phyloP scores from a whole-genome alignment of 768 basidiomycete genomes.

The Xerocomellus amylosporus region DNA sequence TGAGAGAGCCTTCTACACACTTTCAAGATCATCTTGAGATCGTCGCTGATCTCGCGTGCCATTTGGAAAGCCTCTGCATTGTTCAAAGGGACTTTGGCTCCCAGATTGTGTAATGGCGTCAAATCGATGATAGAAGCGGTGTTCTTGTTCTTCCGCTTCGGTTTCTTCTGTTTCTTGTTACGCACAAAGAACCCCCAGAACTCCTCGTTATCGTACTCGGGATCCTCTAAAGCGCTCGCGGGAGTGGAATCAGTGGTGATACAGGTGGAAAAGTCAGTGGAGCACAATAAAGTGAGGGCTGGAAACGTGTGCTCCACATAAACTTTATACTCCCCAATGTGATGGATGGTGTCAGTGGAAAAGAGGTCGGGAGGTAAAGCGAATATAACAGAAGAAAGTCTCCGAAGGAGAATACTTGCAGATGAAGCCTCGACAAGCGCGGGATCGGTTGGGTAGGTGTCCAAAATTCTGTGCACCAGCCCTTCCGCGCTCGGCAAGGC shows the following conservation, averaged over 20 bases:
- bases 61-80: slow-evolving; percentile 16
- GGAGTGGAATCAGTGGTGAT: neutral
- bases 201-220: slow-evolving; percentile 1
- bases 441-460: slow-evolving; percentile 31
- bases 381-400: slow-evolving; percentile 26
- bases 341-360: slow-evolving; percentile 5
- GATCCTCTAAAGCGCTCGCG: neutral
- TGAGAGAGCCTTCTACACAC: slow-evolving; percentile 13
- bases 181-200: slow-evolving; percentile 3
- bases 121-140: slow-evolving; percentile 20
- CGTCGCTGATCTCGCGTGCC: slow-evolving; percentile 13
- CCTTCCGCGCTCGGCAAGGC: slow-evolving; percentile 10
- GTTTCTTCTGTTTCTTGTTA: slow-evolving; percentile 31
- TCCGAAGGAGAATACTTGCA: slow-evolving; percentile 20
- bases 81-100: slow-evolving; percentile 25
- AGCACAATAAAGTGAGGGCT: slow-evolving; percentile 18
- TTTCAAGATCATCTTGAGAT: slow-evolving; percentile 30
- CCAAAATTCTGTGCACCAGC: slow-evolving; percentile 31
- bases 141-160: slow-evolving; percentile 17
- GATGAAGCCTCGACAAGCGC: slow-evolving; percentile 22
- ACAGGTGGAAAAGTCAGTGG: slow-evolving; percentile 7
- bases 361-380: slow-evolving; percentile 21
- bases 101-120: slow-evolving; percentile 31
- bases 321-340: slow-evolving; percentile 18
- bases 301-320: slow-evolving; percentile 25